These are phyloP conservation scores for Wickerhamomyces mucosus DNA, from an alignment of 805 yeast species.

Conservation along the genomic window DNA sequence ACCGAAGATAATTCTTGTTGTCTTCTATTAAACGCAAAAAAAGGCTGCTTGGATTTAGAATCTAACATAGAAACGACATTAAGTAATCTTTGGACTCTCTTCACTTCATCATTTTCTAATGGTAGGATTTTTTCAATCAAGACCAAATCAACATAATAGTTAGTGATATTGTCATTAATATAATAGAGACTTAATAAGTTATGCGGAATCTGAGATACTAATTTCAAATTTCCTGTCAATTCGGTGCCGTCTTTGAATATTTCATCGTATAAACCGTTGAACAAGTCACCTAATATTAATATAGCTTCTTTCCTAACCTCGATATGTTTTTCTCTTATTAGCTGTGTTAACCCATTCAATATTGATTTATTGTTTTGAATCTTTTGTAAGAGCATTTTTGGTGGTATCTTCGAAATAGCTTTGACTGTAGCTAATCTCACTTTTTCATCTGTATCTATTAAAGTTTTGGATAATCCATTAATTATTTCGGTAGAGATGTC, in stretches of 20 bases:
- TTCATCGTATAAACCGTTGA: slow-evolving; percentile 33
- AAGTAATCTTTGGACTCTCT: slow-evolving; percentile 46
- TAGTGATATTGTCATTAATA: slow-evolving; percentile 62
- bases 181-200: slow-evolving; percentile 56
- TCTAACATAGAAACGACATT: slow-evolving; percentile 39
- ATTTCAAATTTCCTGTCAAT: slow-evolving; percentile 19
- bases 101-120: slow-evolving; percentile 31
- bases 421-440: slow-evolving; percentile 58
- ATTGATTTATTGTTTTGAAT: slow-evolving; percentile 23
- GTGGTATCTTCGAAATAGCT: slow-evolving; percentile 38
- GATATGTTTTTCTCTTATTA: slow-evolving; percentile 62
- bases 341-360: slow-evolving; percentile 44
- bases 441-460: slow-evolving; percentile 65
- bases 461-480: slow-evolving; percentile 53
- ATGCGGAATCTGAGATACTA: slow-evolving; percentile 45
- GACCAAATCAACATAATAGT: slow-evolving; percentile 51
- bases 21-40: slow-evolving; percentile 58
- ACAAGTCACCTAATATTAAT: slow-evolving; percentile 43
- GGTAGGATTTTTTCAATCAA: slow-evolving; percentile 58
- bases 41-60: slow-evolving; percentile 50
- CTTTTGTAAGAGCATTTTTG: slow-evolving; percentile 35
- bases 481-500: slow-evolving; percentile 42
- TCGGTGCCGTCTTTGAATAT: slow-evolving; percentile 11
- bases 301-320: slow-evolving; percentile 57
- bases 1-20: slow-evolving; percentile 54